phyloP scores from a whole-genome alignment of 495 filamentous ascomycete genomes.

The Staphylotrichum tortipilum region DNA sequence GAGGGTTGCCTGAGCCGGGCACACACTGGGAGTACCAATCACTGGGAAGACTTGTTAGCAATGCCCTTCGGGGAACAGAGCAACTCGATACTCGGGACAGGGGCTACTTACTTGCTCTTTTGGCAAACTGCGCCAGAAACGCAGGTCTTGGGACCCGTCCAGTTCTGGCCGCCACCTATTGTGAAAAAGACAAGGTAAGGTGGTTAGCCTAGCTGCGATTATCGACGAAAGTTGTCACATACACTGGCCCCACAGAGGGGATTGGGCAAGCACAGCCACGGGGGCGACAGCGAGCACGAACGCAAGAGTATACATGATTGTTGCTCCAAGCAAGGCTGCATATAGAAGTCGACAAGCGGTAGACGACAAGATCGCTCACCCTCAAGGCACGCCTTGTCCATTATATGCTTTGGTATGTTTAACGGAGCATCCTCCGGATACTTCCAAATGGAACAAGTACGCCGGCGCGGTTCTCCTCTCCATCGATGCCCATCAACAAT shows the following conservation, averaged over 20 bases:
- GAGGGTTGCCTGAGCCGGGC: neutral
- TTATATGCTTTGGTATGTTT: neutral
- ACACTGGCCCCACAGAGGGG: slow-evolving; percentile 6
- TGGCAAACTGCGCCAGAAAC: slow-evolving; percentile 1
- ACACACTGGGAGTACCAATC: slow-evolving; percentile 8
- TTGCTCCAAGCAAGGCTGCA: neutral
- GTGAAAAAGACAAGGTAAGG: neutral
- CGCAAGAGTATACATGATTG: slow-evolving; percentile 1
- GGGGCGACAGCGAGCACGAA: slow-evolving; percentile 1
- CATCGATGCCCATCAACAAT: neutral
- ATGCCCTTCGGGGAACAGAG: neutral
- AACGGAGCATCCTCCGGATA: neutral
- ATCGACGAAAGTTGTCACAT: neutral
- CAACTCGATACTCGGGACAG: neutral
- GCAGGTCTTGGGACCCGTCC: slow-evolving; percentile 1
- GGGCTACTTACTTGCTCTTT: neutral
- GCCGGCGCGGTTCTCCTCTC: neutral
- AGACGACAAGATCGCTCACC: neutral
- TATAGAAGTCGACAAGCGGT: neutral
- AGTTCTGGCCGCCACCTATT: slow-evolving; percentile 1
- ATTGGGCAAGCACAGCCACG: slow-evolving; percentile 4
- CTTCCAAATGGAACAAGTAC: neutral
- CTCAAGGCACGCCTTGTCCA: neutral
- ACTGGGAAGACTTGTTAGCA: slow-evolving; percentile 1
- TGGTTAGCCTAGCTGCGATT: neutral